These are phyloP conservation scores for Phaeotremella skinneri DNA, from an alignment of 768 basidiomycete species.

Conservation along the genomic window DNA sequence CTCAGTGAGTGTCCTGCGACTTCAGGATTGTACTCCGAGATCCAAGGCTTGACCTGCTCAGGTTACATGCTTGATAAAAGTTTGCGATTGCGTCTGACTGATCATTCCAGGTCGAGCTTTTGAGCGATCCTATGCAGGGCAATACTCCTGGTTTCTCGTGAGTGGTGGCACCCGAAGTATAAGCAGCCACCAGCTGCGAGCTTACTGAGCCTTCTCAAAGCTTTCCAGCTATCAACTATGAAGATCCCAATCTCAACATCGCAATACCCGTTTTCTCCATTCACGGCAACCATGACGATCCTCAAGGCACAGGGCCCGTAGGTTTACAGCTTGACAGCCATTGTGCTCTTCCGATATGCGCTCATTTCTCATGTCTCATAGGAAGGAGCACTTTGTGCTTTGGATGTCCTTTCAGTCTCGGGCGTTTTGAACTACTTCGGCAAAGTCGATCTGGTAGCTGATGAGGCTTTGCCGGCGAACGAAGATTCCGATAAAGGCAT, in stretches of 20 bases:
- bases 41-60: no score
- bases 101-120: slow-evolving; percentile 67
- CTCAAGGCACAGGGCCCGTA: slow-evolving; percentile 90
- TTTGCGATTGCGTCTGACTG: not conserved
- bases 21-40: no score
- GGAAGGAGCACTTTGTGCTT: slow-evolving; percentile 93
- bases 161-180: slow-evolving; percentile 40
- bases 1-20: slow-evolving; percentile 49
- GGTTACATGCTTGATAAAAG: no score
- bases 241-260: slow-evolving; percentile 92
- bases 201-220: slow-evolving; percentile 54
- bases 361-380: no score
- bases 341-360: no score
- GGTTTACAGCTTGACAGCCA: no score
- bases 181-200: not conserved
- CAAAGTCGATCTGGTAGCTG: slow-evolving; percentile 78
- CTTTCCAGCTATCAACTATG: slow-evolving; percentile 95
- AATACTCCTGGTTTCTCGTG: slow-evolving; percentile 80
- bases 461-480: slow-evolving; percentile 64
- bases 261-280: slow-evolving; percentile 98
- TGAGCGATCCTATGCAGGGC: slow-evolving; percentile 91
- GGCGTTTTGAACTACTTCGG: slow-evolving; percentile 98
- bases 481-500: slow-evolving; percentile 60
- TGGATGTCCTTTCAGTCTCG: slow-evolving; percentile 89
- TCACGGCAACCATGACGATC: slow-evolving; percentile 98